phyloP scores from a whole-genome alignment of 1,284 basidiomycete species.

The Microbotryomycetes sp. region DNA sequence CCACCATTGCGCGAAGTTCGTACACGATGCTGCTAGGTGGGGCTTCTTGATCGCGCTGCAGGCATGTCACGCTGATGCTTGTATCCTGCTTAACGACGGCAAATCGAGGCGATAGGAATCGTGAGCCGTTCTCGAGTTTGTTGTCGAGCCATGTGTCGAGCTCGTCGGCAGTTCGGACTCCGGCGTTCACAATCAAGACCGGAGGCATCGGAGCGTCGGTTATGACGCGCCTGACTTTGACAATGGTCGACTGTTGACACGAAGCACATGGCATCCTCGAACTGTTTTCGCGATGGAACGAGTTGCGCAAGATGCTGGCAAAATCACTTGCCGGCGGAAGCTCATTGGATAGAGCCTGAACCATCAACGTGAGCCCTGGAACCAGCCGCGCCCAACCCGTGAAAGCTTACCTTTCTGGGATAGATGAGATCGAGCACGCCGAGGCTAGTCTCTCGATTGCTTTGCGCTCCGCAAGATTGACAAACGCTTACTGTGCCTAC shows the following conservation, averaged over 20 bases:
- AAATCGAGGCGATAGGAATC: conserved; percentile 39
- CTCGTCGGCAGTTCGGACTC: conserved; percentile 67
- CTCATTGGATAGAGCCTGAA: conserved; percentile 50
- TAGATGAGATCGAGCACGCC: conserved; percentile 84
- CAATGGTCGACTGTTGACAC: conserved; percentile 68
- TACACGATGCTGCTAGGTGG: conserved; percentile 56
- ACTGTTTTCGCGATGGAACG: conserved; percentile 69
- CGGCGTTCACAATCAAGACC: conserved; percentile 80
- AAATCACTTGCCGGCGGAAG: conserved; percentile 53
- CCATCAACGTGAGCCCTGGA: not conserved
- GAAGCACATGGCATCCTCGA: conserved; percentile 78
- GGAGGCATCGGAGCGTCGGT: conserved; percentile 57
- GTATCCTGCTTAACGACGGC: conserved; percentile 31
- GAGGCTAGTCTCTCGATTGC: conserved; percentile 64
- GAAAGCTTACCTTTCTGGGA: conserved; percentile 58
- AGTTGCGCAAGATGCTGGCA: conserved; percentile 61
- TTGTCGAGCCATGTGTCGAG: conserved; percentile 69
- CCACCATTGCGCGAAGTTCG: conserved; percentile 67
- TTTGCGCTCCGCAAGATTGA: conserved; percentile 59
- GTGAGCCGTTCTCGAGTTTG: not conserved
- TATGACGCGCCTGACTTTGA: conserved; percentile 65
- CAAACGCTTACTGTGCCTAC: conserved; percentile 69
- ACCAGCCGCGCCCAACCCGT: no score
- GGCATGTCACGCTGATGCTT: conserved; percentile 11
- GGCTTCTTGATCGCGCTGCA: conserved; percentile 42